phyloP scores from a whole-genome alignment of 371 early-diverging fungal genomes.

The Smittium mucronatum region DNA sequence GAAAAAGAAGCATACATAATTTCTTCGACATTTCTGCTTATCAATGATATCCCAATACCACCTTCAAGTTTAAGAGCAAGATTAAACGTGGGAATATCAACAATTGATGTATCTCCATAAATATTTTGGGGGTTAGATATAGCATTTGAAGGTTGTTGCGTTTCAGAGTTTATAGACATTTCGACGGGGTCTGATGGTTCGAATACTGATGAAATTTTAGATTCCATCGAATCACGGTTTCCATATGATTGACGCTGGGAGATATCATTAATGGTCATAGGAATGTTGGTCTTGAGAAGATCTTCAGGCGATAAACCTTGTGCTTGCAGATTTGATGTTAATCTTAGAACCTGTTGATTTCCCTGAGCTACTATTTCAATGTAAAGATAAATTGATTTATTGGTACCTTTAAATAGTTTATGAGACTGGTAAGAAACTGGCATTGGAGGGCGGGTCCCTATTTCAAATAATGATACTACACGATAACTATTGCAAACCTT shows the following conservation, averaged over 20 bases:
- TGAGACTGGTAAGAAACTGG: not conserved
- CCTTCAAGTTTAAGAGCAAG: slow-evolving; percentile 65
- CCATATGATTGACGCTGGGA: not conserved
- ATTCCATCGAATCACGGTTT: not conserved
- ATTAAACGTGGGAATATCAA: slow-evolving; percentile 34
- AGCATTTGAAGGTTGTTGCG: not conserved
- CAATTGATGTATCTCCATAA: not conserved
- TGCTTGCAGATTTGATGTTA: slow-evolving; percentile 30
- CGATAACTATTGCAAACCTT: not conserved
- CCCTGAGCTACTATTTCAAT: slow-evolving; percentile 80
- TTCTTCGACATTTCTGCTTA: slow-evolving; percentile 56
- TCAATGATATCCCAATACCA: slow-evolving; percentile 74
- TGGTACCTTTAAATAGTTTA: not conserved
- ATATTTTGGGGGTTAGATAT: not conserved
- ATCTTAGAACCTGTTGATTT: slow-evolving; percentile 58
- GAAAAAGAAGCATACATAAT: slow-evolving; percentile 67
- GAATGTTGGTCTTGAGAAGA: not conserved
- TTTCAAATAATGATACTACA: slow-evolving; percentile 58
- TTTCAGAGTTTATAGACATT: not conserved
- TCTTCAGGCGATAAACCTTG: not conserved
- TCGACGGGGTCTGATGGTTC: slow-evolving; percentile 4
- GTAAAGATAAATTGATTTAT: slow-evolving; percentile 31
- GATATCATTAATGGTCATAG: not conserved
- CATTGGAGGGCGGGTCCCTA: slow-evolving; percentile 52
- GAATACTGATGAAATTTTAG: not conserved